Conservation (phyloP, 495 filamentous ascomycete genomes). For the Hyaloscypha finlandica region DNA sequence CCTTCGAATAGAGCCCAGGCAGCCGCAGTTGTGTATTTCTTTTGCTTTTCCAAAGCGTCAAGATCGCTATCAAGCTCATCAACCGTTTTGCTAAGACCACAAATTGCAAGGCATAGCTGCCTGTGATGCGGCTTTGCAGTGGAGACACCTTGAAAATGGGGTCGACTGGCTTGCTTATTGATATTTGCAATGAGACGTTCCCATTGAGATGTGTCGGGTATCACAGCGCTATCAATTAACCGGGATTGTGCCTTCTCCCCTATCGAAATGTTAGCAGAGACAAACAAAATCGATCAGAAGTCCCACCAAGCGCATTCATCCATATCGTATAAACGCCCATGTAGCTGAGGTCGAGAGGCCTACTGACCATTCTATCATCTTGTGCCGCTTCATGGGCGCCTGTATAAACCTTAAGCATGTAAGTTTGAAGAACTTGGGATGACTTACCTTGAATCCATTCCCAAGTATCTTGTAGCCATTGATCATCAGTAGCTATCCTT, state of each 20-base stretch:
- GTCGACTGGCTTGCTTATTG: conserved; percentile 43
- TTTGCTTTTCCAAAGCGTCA: conserved; percentile 53
- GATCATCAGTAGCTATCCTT: conserved; percentile 67
- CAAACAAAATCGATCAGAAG: not conserved
- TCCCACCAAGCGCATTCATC: conserved; percentile 70
- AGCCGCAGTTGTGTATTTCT: conserved; percentile 79
- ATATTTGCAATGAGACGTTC: conserved; percentile 50
- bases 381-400: conserved; percentile 66
- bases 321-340: conserved; percentile 81
- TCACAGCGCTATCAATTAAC: conserved; percentile 40
- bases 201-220: conserved; percentile 48
- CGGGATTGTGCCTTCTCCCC: conserved; percentile 43
- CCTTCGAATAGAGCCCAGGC: conserved; percentile 75
- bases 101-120: conserved; percentile 76
- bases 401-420: conserved; percentile 32
- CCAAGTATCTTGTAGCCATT: conserved; percentile 78
- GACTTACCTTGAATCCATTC: conserved; percentile 70
- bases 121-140: conserved; percentile 75
- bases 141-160: conserved; percentile 46
- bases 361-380: conserved; percentile 71
- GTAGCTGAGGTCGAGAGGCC: conserved; percentile 78
- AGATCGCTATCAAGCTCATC: conserved; percentile 56
- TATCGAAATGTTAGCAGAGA: conserved; percentile 25
- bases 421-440: not conserved
- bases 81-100: conserved; percentile 66